Evolutionary conservation across 1,139 yeast species (phyloP).

Genomic region (Pichiaceae sp.): DNA sequence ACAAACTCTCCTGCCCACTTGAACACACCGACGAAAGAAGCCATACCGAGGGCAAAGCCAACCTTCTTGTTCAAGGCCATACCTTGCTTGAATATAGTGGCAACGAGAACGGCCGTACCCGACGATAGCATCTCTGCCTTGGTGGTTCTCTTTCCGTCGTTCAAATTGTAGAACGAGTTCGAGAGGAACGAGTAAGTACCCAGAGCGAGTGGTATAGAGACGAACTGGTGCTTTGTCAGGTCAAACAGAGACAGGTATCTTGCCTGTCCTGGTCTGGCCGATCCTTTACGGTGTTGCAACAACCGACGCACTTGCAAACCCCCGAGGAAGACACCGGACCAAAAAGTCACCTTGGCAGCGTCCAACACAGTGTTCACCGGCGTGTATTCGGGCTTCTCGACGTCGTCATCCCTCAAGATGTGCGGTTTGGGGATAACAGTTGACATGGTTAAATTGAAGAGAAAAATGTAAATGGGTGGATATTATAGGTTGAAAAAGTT

Average conservation of each 20-base stretch:
- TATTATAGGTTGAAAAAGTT: not conserved
- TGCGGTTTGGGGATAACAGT: conserved; percentile 19
- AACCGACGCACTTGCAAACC: conserved; percentile 27
- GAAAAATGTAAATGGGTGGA: not conserved
- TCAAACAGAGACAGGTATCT: conserved; percentile 23
- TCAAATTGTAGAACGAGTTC: conserved; percentile 21
- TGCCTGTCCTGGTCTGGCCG: conserved; percentile 27
- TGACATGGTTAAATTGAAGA: not conserved
- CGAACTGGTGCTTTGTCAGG: conserved; percentile 20
- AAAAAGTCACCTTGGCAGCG: conserved; percentile 31
- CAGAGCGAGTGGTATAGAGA: conserved; percentile 24
- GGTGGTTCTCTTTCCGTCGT: conserved; percentile 24
- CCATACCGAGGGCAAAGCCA: conserved; percentile 32
- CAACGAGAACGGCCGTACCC: conserved; percentile 30
- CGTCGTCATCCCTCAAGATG: conserved; percentile 14
- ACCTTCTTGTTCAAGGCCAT: conserved; percentile 29
- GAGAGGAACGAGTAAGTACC: conserved; percentile 23
- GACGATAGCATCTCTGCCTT: conserved; percentile 43
- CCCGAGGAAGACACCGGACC: conserved; percentile 27
- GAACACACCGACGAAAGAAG: conserved; percentile 20
- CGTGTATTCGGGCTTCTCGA: conserved; percentile 17
- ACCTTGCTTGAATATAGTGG: conserved; percentile 25
- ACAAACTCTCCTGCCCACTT: conserved; percentile 38
- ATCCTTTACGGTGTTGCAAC: conserved; percentile 25
- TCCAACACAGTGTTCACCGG: conserved; percentile 38